Percentiles rank a stretch among this genome's conserved stretches.
Evolutionary conservation across 371 early-diverging fungal genomes (phyloP).

Genomic region (Rhizopus arrhizus): DNA sequence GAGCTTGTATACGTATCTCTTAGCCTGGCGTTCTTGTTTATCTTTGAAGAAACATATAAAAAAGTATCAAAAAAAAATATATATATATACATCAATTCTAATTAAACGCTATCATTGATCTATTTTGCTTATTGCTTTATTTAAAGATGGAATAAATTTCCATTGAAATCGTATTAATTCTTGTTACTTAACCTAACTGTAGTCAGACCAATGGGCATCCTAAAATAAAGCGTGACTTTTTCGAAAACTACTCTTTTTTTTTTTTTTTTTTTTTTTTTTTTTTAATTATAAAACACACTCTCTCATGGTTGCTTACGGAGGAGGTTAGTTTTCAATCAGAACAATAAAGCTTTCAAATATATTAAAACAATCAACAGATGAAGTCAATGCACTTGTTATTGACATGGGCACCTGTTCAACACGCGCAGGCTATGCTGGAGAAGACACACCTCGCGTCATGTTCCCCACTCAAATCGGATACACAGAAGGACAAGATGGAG

Average conservation of each 20-base stretch:
- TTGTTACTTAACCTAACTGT: too few relatives aligned
- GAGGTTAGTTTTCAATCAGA: conserved; percentile 48
- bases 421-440: conserved; percentile 95
- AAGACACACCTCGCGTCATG: conserved; percentile 86
- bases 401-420: conserved; percentile 87
- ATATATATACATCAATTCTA: too few relatives aligned
- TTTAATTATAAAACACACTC: background rate
- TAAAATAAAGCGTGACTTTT: too few relatives aligned
- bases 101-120: too few relatives aligned
- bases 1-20: too few relatives aligned
- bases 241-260: background rate
- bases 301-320: conserved; percentile 71
- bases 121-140: too few relatives aligned
- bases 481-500: conserved; percentile 28
- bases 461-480: conserved; percentile 71
- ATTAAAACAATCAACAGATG: conserved; percentile 62
- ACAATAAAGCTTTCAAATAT: background rate
- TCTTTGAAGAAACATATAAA: too few relatives aligned
- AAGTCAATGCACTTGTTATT: conserved; percentile 89
- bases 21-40: too few relatives aligned
- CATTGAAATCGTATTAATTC: too few relatives aligned
- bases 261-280: conserved; percentile 6
- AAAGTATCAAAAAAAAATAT: too few relatives aligned
- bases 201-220: too few relatives aligned
- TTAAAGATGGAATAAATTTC: too few relatives aligned